phyloP scores from a whole-genome alignment of 2,329 filamentous ascomycete species.

The Aspergillus puulaauensis region DNA sequence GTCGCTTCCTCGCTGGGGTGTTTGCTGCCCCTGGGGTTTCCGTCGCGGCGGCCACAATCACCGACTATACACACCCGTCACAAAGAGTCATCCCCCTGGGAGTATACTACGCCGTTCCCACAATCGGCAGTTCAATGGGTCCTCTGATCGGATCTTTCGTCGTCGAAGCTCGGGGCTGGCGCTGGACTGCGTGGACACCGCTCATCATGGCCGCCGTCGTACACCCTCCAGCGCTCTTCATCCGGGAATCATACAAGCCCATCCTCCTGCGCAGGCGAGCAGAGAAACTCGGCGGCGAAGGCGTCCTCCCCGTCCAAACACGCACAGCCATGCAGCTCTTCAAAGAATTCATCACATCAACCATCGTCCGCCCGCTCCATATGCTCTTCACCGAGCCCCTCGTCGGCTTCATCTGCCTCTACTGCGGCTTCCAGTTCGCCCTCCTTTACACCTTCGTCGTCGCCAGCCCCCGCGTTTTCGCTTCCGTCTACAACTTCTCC shows the following conservation, averaged over 20 bases:
- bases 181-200: constrained; percentile 72
- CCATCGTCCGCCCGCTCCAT: constrained; percentile 56
- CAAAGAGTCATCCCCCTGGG: constrained; percentile 14
- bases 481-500: constrained; percentile 54
- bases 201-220: constrained; percentile 60
- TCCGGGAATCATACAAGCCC: constrained; percentile 66
- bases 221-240: constrained; percentile 58
- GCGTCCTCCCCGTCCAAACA: background rate
- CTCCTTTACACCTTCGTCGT: constrained; percentile 84
- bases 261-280: constrained; percentile 2
- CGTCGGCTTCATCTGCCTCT: constrained; percentile 65
- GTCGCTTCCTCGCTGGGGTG: constrained; percentile 73
- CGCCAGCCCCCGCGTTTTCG: constrained; percentile 79
- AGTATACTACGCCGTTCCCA: constrained; percentile 20
- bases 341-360: constrained; percentile 24
- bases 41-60: constrained; percentile 69
- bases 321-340: background rate
- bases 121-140: constrained; percentile 36
- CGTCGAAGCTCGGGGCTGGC: constrained; percentile 63
- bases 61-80: constrained; percentile 45
- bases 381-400: constrained; percentile 70
- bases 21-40: constrained; percentile 58
- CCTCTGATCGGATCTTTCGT: constrained; percentile 72
- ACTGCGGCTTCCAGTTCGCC: constrained; percentile 74
- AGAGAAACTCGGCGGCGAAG: background rate